phyloP scores from a whole-genome alignment of 768 basidiomycete genomes.

The Terana coerulea region DNA sequence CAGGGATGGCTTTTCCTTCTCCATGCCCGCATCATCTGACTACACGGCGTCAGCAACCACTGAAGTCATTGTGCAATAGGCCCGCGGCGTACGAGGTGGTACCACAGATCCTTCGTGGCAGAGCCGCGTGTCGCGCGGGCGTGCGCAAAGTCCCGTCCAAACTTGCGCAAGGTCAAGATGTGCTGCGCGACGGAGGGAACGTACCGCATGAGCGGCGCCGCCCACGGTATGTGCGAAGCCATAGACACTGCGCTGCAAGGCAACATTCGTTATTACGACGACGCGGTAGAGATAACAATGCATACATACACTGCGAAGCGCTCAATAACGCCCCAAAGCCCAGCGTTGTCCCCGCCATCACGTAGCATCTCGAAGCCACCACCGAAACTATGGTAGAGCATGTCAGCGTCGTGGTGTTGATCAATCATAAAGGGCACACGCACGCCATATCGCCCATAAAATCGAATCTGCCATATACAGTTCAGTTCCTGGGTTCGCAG shows the following conservation, averaged over 20 bases:
- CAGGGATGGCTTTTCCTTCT: slow-evolving; percentile 32
- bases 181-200: neutral
- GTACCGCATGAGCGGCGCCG: neutral
- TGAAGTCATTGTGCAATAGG: neutral
- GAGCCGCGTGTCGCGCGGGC: neutral
- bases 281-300: no score
- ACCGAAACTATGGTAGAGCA: slow-evolving; percentile 26
- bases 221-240: slow-evolving; percentile 40
- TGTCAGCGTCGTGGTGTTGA: neutral
- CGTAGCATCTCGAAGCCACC: slow-evolving; percentile 33
- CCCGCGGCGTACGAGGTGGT: slow-evolving; percentile 2
- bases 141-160: neutral
- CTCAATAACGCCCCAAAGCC: slow-evolving; percentile 41
- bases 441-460: slow-evolving; percentile 39
- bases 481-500: no score
- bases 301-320: slow-evolving; percentile 19
- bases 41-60: slow-evolving; percentile 6
- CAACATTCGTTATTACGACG: no score
- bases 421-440: slow-evolving; percentile 12
- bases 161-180: neutral
- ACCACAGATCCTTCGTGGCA: slow-evolving; percentile 1
- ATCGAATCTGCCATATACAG: slow-evolving; percentile 42
- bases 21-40: slow-evolving; percentile 39
- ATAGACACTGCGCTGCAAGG: neutral
- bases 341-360: slow-evolving; percentile 38